Conservation (phyloP, 768 basidiomycete species). For the Kockovaella imperatae region DNA sequence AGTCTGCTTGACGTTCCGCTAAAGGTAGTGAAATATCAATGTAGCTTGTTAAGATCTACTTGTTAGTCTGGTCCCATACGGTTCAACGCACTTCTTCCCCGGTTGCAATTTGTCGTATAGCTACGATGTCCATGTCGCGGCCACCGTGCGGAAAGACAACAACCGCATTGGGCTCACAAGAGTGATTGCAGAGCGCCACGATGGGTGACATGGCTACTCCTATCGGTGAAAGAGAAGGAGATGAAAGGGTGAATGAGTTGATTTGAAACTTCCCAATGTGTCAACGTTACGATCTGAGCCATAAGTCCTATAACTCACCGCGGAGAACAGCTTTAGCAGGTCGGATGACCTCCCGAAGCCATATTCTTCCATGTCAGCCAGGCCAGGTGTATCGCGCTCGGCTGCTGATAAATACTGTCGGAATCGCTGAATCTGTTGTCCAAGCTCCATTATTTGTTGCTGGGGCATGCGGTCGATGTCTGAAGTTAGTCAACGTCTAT, state of each 20-base stretch:
- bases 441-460: conserved; percentile 26
- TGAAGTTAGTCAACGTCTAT: too few species aligned
- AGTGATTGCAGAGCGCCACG: conserved; percentile 74
- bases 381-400: conserved; percentile 1
- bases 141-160: conserved; percentile 72
- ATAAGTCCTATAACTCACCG: conserved; percentile 19
- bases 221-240: conserved; percentile 66
- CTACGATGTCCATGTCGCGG: conserved; percentile 58
- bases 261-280: conserved; percentile 61
- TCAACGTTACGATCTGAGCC: not conserved
- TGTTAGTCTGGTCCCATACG: not conserved
- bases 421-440: conserved; percentile 31
- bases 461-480: conserved; percentile 56
- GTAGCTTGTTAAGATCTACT: conserved; percentile 70
- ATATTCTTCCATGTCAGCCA: conserved; percentile 23
- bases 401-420: conserved; percentile 35
- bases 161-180: conserved; percentile 58
- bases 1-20: conserved; percentile 51
- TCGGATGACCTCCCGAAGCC: conserved; percentile 23
- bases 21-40: conserved; percentile 72
- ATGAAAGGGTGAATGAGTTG: conserved; percentile 81
- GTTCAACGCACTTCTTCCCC: conserved; percentile 61
- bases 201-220: conserved; percentile 77
- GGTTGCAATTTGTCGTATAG: conserved; percentile 56
- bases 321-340: conserved; percentile 38